A percentile compares a stretch with the other conserved stretches of the same genome.
phyloP scores from a whole-genome alignment of 768 basidiomycete genomes.

The Termitomyces sp. region DNA sequence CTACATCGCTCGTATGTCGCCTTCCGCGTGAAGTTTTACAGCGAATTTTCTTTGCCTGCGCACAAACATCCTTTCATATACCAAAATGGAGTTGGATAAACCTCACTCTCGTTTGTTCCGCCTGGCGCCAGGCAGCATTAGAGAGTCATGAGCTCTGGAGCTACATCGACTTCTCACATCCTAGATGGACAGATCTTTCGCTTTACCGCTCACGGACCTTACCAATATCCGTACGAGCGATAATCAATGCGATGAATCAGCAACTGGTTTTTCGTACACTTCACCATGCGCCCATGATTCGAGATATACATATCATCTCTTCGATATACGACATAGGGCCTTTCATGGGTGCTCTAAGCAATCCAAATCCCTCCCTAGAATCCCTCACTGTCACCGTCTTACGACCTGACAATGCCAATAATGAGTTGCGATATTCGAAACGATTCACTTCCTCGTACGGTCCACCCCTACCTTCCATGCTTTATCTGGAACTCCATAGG shows the following conservation, averaged over 20 bases:
- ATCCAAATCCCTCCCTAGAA: constrained; percentile 28
- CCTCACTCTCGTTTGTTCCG: constrained; percentile 29
- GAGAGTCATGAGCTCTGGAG: constrained; percentile 28
- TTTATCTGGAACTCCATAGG: constrained; percentile 27
- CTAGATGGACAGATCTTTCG: constrained; percentile 25
- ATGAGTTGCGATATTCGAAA: constrained; percentile 17
- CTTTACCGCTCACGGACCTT: constrained; percentile 25
- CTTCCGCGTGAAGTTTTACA: constrained; percentile 25
- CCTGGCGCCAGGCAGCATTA: constrained; percentile 29
- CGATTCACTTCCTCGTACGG: constrained; percentile 24
- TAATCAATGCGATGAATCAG: constrained; percentile 24
- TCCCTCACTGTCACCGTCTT: constrained; percentile 27
- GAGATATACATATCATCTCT: constrained; percentile 27
- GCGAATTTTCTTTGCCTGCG: constrained; percentile 24
- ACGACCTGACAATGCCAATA: constrained; percentile 13
- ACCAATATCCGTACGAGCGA: constrained; percentile 25
- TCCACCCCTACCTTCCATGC: constrained; percentile 23
- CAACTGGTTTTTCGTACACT: constrained; percentile 25
- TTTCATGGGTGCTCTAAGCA: constrained; percentile 26
- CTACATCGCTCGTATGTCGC: constrained; percentile 5
- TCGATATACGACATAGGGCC: constrained; percentile 28
- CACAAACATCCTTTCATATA: constrained; percentile 13
- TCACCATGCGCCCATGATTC: constrained; percentile 29
- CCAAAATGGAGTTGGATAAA: constrained; percentile 29
- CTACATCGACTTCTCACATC: constrained; percentile 33